These are phyloP conservation scores for Penicillium sp. DNA, from an alignment of 2,329 filamentous ascomycete species.

Conservation along the genomic window DNA sequence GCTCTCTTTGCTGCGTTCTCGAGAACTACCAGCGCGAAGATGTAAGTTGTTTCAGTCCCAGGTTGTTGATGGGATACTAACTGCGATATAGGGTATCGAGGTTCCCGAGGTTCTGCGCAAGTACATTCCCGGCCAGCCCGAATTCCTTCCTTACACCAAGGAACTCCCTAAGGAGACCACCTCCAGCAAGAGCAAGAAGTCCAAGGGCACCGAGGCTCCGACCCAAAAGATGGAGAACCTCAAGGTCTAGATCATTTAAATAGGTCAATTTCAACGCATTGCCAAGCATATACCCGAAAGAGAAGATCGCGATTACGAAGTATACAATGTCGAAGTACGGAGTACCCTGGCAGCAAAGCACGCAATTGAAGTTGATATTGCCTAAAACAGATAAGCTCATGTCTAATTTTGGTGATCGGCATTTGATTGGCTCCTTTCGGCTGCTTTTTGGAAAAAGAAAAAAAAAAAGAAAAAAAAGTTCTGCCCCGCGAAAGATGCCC, in stretches of 20 bases:
- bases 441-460: background rate
- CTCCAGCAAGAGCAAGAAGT: slow-evolving; percentile 57
- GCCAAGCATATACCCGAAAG: background rate
- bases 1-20: slow-evolving; percentile 88
- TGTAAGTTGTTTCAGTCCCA: slow-evolving; percentile 48
- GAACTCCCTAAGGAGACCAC: slow-evolving; percentile 77
- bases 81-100: slow-evolving; percentile 61
- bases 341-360: background rate
- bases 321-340: background rate
- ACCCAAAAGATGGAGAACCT: slow-evolving; percentile 44
- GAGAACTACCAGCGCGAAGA: slow-evolving; percentile 96
- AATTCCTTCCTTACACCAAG: slow-evolving; percentile 85
- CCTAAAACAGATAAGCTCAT: slow-evolving; percentile 6
- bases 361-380: background rate
- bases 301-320: no score
- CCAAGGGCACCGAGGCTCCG: slow-evolving; percentile 33
- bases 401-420: background rate
- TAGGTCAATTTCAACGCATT: background rate
- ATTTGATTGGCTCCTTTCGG: slow-evolving; percentile 1
- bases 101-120: slow-evolving; percentile 83
- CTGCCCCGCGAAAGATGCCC: slow-evolving; percentile 7
- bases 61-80: slow-evolving; percentile 18
- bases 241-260: slow-evolving; percentile 34
- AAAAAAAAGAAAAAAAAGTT: background rate
- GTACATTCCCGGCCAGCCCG: slow-evolving; percentile 85